A percentile compares a stretch with the other conserved stretches of the same genome.
These are phyloP conservation scores for Hemisphaericaspora subhashii DNA, from an alignment of 1,139 yeast species.

Conservation along the genomic window DNA sequence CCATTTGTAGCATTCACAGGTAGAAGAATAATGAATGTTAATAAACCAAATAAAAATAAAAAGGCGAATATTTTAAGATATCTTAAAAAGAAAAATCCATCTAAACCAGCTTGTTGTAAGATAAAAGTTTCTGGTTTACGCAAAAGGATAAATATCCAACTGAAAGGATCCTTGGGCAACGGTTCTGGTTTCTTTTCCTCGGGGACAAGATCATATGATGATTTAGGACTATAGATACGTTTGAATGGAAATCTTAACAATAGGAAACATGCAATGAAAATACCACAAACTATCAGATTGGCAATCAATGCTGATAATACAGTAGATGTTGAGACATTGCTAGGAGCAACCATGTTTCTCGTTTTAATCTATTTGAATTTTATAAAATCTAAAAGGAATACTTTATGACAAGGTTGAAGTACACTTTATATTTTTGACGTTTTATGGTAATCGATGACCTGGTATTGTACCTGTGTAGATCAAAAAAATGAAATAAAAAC, in stretches of 20 bases:
- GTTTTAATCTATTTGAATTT: not conserved
- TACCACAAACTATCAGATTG: constrained; percentile 54
- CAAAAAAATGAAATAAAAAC: too few species aligned
- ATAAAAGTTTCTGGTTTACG: constrained; percentile 63
- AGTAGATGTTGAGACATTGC: constrained; percentile 58
- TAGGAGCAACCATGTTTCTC: constrained; percentile 22
- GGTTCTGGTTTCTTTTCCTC: constrained; percentile 63
- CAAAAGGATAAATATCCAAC: constrained; percentile 59
- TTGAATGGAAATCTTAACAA: constrained; percentile 53
- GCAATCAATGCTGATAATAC: constrained; percentile 60
- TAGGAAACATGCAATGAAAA: constrained; percentile 54
- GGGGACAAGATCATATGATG: constrained; percentile 56
- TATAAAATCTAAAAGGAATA: not conserved
- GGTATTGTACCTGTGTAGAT: too few species aligned
- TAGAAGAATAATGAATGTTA: constrained; percentile 56
- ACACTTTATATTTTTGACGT: too few species aligned
- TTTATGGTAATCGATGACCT: too few species aligned
- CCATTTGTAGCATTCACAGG: constrained; percentile 70
- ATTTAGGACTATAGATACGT: constrained; percentile 70
- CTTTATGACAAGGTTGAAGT: too few species aligned
- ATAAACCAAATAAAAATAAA: constrained; percentile 39
- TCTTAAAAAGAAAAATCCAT: constrained; percentile 69
- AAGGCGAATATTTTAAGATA: constrained; percentile 50
- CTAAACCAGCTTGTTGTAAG: constrained; percentile 72
- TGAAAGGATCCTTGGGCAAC: constrained; percentile 60